Base-by-base conservation (phyloP, 1,284 basidiomycete species). In the Pterulicium gracile region DNA sequence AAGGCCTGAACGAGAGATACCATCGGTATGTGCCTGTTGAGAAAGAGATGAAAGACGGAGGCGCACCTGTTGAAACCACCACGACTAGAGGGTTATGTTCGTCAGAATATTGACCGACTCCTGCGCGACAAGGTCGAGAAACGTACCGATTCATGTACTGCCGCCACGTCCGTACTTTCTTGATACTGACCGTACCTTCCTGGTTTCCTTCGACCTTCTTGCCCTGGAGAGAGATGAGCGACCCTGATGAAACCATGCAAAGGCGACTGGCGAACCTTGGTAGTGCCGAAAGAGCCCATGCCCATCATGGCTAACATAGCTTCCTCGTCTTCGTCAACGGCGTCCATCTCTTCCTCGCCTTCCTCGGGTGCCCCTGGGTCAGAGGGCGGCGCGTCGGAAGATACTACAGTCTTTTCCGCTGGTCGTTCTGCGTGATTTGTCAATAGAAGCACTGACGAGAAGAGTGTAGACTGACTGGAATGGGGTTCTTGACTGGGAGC, bases 241-340 rank as follows among this genome's bases (percentile, higher is more conserved):
- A n/a, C n/a, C n/a, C n/a, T 7, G 24, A 34, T 24, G 36, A 46
- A 35, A 15, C 42, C 21, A 17, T 50, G 23, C 32, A 18, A 1
- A n/a, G n/a, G n/a, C n/a, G n/a, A n/a, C n/a, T n/a, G 21, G 60
- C 74, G 49, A 54, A 90, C 91, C 70, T 97, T 96, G 0, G 94
- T 96, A 0, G 81, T 75, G 4, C 86, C 90, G 60, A 98, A 98
- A 1, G 90, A 89, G 43, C 68, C 62, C 57, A 98, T 70, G 40
- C 94, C 94, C 88, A 98, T 93, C 76, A 84, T 79, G 21, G 83
- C 77, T 69, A 86, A 88, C 86, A 97, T 92, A 43, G 77, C 81
- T 39, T 75, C 75, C 24, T 90, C 88, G 48, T 86, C 82, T 21
- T 77, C 81, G 47, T 80, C 77, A 21, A 68, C 70, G n/a, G 61